phyloP scores from a whole-genome alignment of 2,329 filamentous ascomycete genomes.

The Talaromyces amestolkiae region DNA sequence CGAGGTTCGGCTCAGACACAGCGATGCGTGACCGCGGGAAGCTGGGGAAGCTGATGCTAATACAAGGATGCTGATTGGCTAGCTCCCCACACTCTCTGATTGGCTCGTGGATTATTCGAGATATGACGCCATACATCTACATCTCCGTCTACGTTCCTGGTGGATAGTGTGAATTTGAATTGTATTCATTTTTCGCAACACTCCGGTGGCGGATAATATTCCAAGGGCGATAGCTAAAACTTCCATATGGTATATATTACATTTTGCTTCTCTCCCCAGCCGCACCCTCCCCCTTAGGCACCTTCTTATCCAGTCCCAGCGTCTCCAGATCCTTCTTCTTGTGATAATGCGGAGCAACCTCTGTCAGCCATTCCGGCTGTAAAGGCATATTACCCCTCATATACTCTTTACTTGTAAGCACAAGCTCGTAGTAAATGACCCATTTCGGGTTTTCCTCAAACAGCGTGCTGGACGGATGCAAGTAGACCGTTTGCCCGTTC shows the following conservation, averaged over 20 bases:
- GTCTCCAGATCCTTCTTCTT: constrained; percentile 86
- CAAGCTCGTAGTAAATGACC: constrained; percentile 81
- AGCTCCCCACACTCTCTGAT: neutral
- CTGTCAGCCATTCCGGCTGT: constrained; percentile 77
- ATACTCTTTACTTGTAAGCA: constrained; percentile 93
- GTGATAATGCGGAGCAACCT: constrained; percentile 91
- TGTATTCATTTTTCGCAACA: too few relatives aligned
- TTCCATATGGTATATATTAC: constrained; percentile 15
- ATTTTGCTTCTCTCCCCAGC: constrained; percentile 37
- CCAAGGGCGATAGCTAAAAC: too few relatives aligned
- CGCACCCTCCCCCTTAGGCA: constrained; percentile 59
- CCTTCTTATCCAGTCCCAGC: constrained; percentile 72
- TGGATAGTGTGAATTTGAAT: too few relatives aligned
- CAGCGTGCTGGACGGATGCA: constrained; percentile 85
- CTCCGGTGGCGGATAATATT: too few relatives aligned
- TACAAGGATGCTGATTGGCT: neutral
- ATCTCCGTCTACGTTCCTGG: too few relatives aligned
- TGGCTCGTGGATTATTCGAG: neutral
- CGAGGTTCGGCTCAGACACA: constrained; percentile 11
- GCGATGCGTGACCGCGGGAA: neutral
- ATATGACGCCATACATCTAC: neutral
- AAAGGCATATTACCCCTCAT: constrained; percentile 86
- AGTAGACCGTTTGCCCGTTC: constrained; percentile 80
- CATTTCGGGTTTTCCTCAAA: constrained; percentile 79
- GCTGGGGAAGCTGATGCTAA: neutral